phyloP scores from a whole-genome alignment of 345 rosid species.

The Rhizophora apiculata region DNA sequence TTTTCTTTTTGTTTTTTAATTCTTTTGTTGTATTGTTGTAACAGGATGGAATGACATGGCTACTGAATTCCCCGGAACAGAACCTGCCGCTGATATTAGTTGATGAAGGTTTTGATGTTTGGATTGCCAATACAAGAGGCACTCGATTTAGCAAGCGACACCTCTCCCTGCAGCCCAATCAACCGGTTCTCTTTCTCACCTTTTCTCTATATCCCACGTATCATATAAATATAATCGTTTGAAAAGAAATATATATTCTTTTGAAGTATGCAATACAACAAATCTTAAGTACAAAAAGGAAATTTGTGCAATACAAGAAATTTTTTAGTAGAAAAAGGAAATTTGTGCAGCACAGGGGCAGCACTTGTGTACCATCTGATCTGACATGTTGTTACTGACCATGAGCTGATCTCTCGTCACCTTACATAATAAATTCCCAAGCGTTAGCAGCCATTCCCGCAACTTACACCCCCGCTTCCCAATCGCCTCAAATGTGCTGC shows the following conservation, averaged over 20 bases:
- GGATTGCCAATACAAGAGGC: constrained; percentile 86
- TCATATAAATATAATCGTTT: too few relatives aligned
- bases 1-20: background rate
- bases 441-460: too few relatives aligned
- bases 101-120: constrained; percentile 89
- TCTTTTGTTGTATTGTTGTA: background rate
- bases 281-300: too few relatives aligned
- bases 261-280: too few relatives aligned
- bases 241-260: too few relatives aligned
- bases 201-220: background rate
- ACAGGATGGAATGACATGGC: constrained; percentile 96
- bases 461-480: too few relatives aligned
- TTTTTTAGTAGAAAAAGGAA: too few relatives aligned
- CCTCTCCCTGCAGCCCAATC: constrained; percentile 40
- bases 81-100: constrained; percentile 79
- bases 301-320: too few relatives aligned
- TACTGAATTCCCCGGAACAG: constrained; percentile 75
- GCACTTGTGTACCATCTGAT: background rate
- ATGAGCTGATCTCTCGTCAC: background rate
- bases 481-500: too few relatives aligned
- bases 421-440: background rate
- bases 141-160: constrained; percentile 75
- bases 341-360: too few relatives aligned
- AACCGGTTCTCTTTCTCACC: constrained; percentile 33
- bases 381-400: too few relatives aligned